Evolutionary conservation across 305 asterid genomes (phyloP), one percentile per base, ranked within the genome.

Genomic region (Salvia sclarea): DNA sequence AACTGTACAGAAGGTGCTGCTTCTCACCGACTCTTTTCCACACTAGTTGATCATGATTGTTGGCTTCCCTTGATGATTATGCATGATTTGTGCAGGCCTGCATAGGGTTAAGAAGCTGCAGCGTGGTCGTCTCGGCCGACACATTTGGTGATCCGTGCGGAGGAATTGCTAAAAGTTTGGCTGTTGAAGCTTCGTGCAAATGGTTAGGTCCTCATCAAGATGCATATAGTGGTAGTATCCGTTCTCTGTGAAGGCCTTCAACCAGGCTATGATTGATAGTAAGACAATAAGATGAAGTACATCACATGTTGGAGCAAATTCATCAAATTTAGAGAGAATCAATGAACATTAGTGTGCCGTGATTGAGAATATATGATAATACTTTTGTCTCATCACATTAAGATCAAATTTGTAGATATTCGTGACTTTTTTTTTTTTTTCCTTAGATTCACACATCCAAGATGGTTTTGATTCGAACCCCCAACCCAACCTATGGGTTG

Each of bases 141-240:
- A 76, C 74, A 38, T 81, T 87, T 47, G 93, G 95, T 8, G 86
- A 91, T 44, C 96, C 96, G 0, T 88, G 97, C 76, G 63, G 18
- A 33, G 88, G 91, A 17, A 63, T 79, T 63, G 47, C 75, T 0
- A 85, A 87, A 67, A 85, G 88, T 72, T 82, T 91, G 74, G 96
- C 87, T 53, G 90, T 88, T 67, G 96, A 91, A 76, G 96, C 88
- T 72, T 81, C 92, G 5, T 91, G 97, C 77, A 58, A 80, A 47
- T 81, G n/a, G 35, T 49, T 64, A 30, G 49, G 57, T 68, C 59
- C 61, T 44, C 13, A 28, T 31, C 6, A 18, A 44, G 40, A 45
- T 44, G 31, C 58, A 44, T 22, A 68, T 14, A 78, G 37, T 11
- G 8, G 50, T 10, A 80, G 57, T 12, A 4, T 43, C 13, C 68